A percentile compares a stretch with the other conserved stretches of the same genome.
Evolutionary conservation across 805 yeast genomes (phyloP).

Genomic region (Pichia kluyveri): DNA sequence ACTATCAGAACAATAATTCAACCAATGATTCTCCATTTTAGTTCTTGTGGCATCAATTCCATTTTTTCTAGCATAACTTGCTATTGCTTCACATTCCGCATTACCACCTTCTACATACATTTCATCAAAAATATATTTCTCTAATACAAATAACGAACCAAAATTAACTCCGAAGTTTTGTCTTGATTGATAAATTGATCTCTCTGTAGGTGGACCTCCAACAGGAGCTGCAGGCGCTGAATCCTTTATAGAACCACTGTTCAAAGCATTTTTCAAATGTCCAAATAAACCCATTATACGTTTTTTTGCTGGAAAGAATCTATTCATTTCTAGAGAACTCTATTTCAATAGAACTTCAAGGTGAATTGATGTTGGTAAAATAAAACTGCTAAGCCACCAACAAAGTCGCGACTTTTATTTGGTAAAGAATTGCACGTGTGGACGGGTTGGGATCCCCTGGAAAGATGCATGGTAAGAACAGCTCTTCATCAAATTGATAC

Average conservation of each 20-base stretch:
- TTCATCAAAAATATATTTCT: slow-evolving; percentile 65
- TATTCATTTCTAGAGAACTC: no score
- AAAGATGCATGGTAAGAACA: no score
- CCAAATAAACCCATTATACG: slow-evolving; percentile 5
- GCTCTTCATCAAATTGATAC: no score
- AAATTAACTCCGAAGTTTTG: slow-evolving; percentile 76
- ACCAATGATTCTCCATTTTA: slow-evolving; percentile 60
- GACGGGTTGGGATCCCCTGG: no score
- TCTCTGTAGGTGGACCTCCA: slow-evolving; percentile 28
- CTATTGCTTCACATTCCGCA: slow-evolving; percentile 69
- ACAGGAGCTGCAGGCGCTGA: slow-evolving; percentile 26
- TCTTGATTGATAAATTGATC: slow-evolving; percentile 49
- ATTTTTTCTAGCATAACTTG: slow-evolving; percentile 33
- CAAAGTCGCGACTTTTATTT: no score
- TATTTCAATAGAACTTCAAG: no score
- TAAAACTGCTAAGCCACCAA: no score
- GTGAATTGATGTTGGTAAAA: no score
- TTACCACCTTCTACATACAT: slow-evolving; percentile 50
- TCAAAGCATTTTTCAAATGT: slow-evolving; percentile 8
- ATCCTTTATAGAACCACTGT: neutral
- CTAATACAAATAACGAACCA: slow-evolving; percentile 74
- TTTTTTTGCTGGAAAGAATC: no score
- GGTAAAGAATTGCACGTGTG: no score
- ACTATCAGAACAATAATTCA: slow-evolving; percentile 44
- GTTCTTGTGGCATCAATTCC: slow-evolving; percentile 48